Evolutionary conservation across 1,139 yeast species (phyloP).

Genomic region (Eremothecium cymbalariae): DNA sequence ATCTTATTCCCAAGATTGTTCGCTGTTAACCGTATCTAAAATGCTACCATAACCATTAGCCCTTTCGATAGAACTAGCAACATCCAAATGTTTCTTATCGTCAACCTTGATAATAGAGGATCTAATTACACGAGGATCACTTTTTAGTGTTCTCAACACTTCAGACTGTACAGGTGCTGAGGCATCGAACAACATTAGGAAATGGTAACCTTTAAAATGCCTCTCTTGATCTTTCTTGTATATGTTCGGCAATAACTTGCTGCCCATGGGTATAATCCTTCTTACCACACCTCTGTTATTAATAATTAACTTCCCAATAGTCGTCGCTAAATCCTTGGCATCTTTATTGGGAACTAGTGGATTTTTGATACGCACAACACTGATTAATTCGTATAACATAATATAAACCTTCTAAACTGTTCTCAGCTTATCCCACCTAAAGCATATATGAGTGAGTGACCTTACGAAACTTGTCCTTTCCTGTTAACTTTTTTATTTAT

Average conservation of each 20-base stretch:
- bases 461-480: background rate
- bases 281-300: slow-evolving; percentile 90
- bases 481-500: background rate
- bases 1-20: too few relatives aligned
- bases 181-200: slow-evolving; percentile 77
- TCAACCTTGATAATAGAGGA: slow-evolving; percentile 66
- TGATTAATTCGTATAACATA: slow-evolving; percentile 87
- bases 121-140: slow-evolving; percentile 86
- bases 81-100: slow-evolving; percentile 45
- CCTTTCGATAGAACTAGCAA: slow-evolving; percentile 46
- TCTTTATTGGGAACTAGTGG: slow-evolving; percentile 49
- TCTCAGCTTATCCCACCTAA: too few relatives aligned
- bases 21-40: slow-evolving; percentile 17
- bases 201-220: slow-evolving; percentile 86
- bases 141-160: slow-evolving; percentile 66
- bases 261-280: slow-evolving; percentile 71
- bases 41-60: slow-evolving; percentile 28
- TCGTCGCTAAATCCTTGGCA: slow-evolving; percentile 58
- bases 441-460: slow-evolving; percentile 4
- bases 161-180: slow-evolving; percentile 82
- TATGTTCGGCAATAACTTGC: slow-evolving; percentile 68
- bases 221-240: slow-evolving; percentile 80
- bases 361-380: slow-evolving; percentile 72
- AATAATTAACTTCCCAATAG: slow-evolving; percentile 75
- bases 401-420: slow-evolving; percentile 3